Base-by-base conservation (phyloP, 352 stramenopile genomes). In the Phytophthora cactorum region DNA sequence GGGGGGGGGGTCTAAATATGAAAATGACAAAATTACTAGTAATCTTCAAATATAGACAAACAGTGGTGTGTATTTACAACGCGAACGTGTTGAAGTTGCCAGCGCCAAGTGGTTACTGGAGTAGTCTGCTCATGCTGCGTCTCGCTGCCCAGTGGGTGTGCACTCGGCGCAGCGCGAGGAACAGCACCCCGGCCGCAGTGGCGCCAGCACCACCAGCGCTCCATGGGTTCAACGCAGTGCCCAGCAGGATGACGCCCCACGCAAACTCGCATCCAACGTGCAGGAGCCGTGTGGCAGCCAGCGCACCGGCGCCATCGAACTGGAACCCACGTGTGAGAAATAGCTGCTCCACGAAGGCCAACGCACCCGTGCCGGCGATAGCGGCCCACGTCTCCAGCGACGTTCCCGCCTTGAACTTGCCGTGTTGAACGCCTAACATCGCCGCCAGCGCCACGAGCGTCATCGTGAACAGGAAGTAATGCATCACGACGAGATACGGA, bases 241-340 rank as follows among this genome's bases (percentile, higher is more conserved):
- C 69, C 25, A 88, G 62, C 9, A 89, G 61, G 5, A 59, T 54
- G 22, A 81, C 47, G 36, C 82, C 72, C 79, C 81, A 90, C 12
- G 74, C 55, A 56, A 88, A 88, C 25, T 88, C 75, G 57, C 78
- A 87, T 3, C 76, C 77, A 28, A 90, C 77, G 59, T 84, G 68
- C 31, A 89, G 50, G 49, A 89, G 75, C 17, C 70, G 64, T 59
- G 85, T 80, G 44, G 84, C 66, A 27, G 81, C 78, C 10, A 85
- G 70, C 29, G 81, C 72, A 32, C 78, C 84, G 10, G 78, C 74
- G 34, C 77, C 75, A 36, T 89, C 84, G 49, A 85, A 77, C 70
- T 92, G 81, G 63, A 90, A 88, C 25, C 81, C 79, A 8, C 81
- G 75, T 12, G 81, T 85, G 61, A 92, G 75, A 50, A 79, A 88